These are phyloP conservation scores for Colletotrichum musicola DNA, from an alignment of 2,329 filamentous ascomycete species.

Conservation along the genomic window DNA sequence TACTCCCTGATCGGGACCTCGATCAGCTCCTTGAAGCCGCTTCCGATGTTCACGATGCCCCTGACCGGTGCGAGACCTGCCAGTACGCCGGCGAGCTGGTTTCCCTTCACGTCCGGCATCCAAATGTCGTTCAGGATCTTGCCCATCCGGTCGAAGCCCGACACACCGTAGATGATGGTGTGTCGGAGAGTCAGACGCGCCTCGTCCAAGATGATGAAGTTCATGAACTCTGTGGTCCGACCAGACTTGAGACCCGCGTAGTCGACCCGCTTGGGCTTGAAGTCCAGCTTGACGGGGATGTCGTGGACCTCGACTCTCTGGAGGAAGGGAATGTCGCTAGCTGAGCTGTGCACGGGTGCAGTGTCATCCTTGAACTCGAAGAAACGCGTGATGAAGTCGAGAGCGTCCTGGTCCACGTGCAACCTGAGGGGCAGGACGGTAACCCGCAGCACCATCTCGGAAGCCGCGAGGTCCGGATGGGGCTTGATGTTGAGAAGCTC, in stretches of 20 bases:
- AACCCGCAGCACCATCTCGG: slow-evolving; percentile 87
- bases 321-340: slow-evolving; percentile 84
- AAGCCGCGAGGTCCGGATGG: slow-evolving; percentile 84
- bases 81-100: slow-evolving; percentile 89
- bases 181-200: slow-evolving; percentile 88
- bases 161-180: slow-evolving; percentile 92
- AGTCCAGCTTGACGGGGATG: slow-evolving; percentile 87
- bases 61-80: slow-evolving; percentile 92
- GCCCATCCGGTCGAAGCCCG: slow-evolving; percentile 90
- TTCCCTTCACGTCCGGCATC: slow-evolving; percentile 91
- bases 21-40: slow-evolving; percentile 86
- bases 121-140: slow-evolving; percentile 94
- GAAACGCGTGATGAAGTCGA: slow-evolving; percentile 97
- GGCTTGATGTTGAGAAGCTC: slow-evolving; percentile 91
- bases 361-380: slow-evolving; percentile 95
- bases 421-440: slow-evolving; percentile 86
- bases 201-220: slow-evolving; percentile 92
- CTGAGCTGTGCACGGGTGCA: slow-evolving; percentile 65
- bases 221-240: slow-evolving; percentile 98
- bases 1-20: slow-evolving; percentile 94
- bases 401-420: slow-evolving; percentile 96
- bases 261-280: slow-evolving; percentile 98
- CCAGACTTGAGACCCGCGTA: slow-evolving; percentile 93
- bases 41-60: slow-evolving; percentile 90
- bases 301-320: slow-evolving; percentile 90